Base-by-base conservation (phyloP, 2,329 filamentous ascomycete species). In the Cladophialophora immunda region DNA sequence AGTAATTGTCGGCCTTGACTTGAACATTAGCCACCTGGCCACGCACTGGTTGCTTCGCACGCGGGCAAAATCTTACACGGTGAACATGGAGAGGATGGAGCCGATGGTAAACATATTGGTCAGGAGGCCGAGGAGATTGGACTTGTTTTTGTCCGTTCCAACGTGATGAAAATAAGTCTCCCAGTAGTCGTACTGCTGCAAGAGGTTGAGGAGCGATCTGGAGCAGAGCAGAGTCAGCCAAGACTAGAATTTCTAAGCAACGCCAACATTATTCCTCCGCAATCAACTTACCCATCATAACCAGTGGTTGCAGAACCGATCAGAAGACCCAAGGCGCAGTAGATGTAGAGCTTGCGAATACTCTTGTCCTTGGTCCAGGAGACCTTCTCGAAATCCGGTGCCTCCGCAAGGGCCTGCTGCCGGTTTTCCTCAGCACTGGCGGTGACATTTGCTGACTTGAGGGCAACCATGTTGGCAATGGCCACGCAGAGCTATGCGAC, bases 301-400 rank as follows among this genome's bases (percentile, higher is more conserved):
- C 88, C 27, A 86, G 88, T 41, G 86, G 62, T 64, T 6, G 62
- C 86, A 29, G 86, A 88, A n/a, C 84, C 86, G 64, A 88, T 78
- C 62, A 64, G 22, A 45, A 64, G 62, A 58, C 62, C 62, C 8
- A 64, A 58, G 62, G 53, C 53, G 75, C 86, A 85, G 65, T 89
- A 79, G 66, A 88, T 82, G 73, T 88, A 88, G 17, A 89, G 81
- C 73, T 81, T 84, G 58, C 86, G 80, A 57, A 88, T 77, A 73
- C 86, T 83, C 38, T 84, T 84, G 68, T 88, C 84, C 72, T 78
- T 80, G 66, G 78, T 83, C 86, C 86, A 89, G 63, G 76, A 81
- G 17, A 88, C 86, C 68, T 81, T 80, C 73, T 86, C 83, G 72
- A 87, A 85, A 29, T 79, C 77, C 27, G 85, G 84, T 5, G 79